Base-by-base conservation (phyloP, 2,329 filamentous ascomycete genomes). In the Metarhizium anisopliae region DNA sequence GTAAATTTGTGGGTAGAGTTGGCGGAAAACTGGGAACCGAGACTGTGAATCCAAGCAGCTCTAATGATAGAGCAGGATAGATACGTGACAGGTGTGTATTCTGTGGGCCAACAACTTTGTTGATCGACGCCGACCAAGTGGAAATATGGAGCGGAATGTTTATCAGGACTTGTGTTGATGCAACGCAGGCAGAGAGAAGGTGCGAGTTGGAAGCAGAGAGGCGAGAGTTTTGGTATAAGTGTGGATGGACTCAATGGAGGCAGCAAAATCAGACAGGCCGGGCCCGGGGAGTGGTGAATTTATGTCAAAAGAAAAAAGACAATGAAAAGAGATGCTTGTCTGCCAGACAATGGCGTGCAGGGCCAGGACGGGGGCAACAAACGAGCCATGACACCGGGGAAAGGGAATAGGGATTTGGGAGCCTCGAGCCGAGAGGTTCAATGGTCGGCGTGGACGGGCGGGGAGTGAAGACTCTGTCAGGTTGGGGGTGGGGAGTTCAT, bases 1-100 rank as follows among this genome's bases (percentile, higher is more conserved):
- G 64, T 64, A 63, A 18, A 60, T 60, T 49, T 59, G 60, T 64
- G 64, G 63, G 43, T 61, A 61, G 45, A 14, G 25, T 49, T 30
- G 45, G 30, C 25, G 10, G 20, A 49, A 29, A 49, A 49, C 62
- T 62, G 57, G 59, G 58, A 59, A 61, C 59, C 14, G 50, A 52
- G 50, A 10, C 50, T 29, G 45, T 49, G 45, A 49, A 30, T 30
- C 45, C 18, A 49, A 20, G 11, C 25, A 18, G 20, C 10, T 49
- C 45, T 30, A 49, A 25, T 30, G 45, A 30, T 25, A 43, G 50
- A 52, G 38, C 36, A 14, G 36, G 7, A 30, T 18, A 13, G 42
- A 20, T 45, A 2, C 1, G 13, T 30, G 20, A 32, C 45, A 49
- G 25, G 25, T 49, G 25, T 49, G 25, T n/a, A 25, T 10, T 49